Base-by-base conservation (phyloP, 1,139 yeast genomes). In the Taphrina deformans region DNA sequence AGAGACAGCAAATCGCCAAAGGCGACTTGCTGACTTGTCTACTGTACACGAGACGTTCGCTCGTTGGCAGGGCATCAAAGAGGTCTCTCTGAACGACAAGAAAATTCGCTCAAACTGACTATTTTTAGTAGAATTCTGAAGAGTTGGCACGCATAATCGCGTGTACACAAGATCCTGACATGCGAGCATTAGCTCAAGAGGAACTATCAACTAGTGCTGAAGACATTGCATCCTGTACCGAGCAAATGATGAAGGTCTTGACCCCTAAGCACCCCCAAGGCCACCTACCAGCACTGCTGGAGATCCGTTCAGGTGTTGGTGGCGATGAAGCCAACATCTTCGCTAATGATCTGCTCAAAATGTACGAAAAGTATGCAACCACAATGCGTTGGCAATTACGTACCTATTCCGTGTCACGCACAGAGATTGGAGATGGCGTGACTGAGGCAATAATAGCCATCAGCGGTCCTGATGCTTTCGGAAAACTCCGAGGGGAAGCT, bases 261-360 rank as follows among this genome's bases (percentile, higher is more conserved):
- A 78, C 91, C 38, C 97, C 98, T 1, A 84, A 89, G 2, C 86
- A 88, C 69, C 85, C 86, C 58, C 89, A 88, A 73, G 82, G 87
- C 2, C 96, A 89, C 65, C 85, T 83, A 67, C 85, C 96, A 0
- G 87, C 96, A 60, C 79, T 93, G 14, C 71, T 93, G 21, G 99
- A 93, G 75, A 76, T 93, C 29, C 80, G 98, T 66, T 97, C 99
- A 0, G 99, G 99, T 1, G 92, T 93, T 0, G 99, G 99, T 14
- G 99, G 99, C 1, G 83, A 86, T 5, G 99, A 93, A 72, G 98
- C 99, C 0, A 85, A 87, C 74, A 81, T 93, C 6, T 93, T 93
- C 75, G 84, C 98, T 0, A 82, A 82, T 56, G 96, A 95, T 73
- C 77, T 93, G 68, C 76, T 91, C 69, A 80, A 82, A 66, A 90